A percentile compares a stretch with the other conserved stretches of the same genome.
Evolutionary conservation across 257 asterid genomes (phyloP).

Genomic region (Penstemon eatonii): DNA sequence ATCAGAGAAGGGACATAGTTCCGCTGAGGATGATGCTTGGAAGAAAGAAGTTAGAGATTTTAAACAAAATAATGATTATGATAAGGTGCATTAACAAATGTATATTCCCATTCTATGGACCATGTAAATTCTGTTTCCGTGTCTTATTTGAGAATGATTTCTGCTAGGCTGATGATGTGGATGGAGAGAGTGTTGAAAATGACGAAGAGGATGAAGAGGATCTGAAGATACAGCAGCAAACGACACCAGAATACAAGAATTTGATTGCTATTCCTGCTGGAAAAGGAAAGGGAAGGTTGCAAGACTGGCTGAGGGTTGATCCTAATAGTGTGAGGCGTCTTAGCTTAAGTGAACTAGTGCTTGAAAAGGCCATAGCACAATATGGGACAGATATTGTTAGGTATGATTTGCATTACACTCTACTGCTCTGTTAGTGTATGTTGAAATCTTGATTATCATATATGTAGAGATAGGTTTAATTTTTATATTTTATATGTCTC

Average conservation of each 20-base stretch:
- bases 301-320: slow-evolving; percentile 55
- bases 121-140: not conserved
- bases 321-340: slow-evolving; percentile 63
- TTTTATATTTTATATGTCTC: no score
- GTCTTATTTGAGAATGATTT: slow-evolving; percentile 10
- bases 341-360: slow-evolving; percentile 74
- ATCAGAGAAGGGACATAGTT: slow-evolving; percentile 32
- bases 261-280: slow-evolving; percentile 81
- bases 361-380: slow-evolving; percentile 49
- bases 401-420: slow-evolving; percentile 30
- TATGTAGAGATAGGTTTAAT: no score
- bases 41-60: slow-evolving; percentile 41
- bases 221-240: slow-evolving; percentile 33
- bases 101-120: not conserved
- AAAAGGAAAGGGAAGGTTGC: slow-evolving; percentile 66
- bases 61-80: slow-evolving; percentile 26
- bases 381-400: slow-evolving; percentile 43
- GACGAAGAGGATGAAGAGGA: slow-evolving; percentile 48
- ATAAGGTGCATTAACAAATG: slow-evolving; percentile 42
- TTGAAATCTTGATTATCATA: not conserved
- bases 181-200: slow-evolving; percentile 32
- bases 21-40: slow-evolving; percentile 38
- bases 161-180: slow-evolving; percentile 43
- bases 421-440: not conserved
- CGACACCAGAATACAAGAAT: slow-evolving; percentile 52